Conservation (phyloP, 805 yeast species). For the Ogataea glucozyma region DNA sequence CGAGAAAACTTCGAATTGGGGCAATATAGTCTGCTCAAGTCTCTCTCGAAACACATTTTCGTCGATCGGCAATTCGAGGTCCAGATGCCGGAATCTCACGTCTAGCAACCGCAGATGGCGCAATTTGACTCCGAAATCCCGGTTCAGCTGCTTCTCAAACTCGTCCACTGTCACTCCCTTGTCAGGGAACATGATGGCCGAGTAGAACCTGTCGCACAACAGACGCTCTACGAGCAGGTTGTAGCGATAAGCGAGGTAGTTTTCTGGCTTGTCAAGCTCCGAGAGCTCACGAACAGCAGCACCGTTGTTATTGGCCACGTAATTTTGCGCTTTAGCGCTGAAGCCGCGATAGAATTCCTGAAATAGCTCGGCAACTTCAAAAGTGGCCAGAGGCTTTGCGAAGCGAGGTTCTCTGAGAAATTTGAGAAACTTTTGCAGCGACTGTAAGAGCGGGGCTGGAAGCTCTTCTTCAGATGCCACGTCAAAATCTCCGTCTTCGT, state of each 20-base stretch:
- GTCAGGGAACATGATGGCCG: constrained; percentile 35
- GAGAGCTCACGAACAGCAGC: too few relatives aligned
- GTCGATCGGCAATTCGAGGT: constrained; percentile 33
- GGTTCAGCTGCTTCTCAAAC: constrained; percentile 30
- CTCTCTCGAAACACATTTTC: constrained; percentile 23
- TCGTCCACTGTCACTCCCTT: constrained; percentile 34
- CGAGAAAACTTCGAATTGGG: constrained; percentile 34
- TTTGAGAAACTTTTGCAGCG: constrained; percentile 31
- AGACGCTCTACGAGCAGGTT: constrained; percentile 34
- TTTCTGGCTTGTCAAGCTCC: constrained; percentile 22
- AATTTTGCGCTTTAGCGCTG: constrained; percentile 22
- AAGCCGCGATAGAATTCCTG: constrained; percentile 36
- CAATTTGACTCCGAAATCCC: constrained; percentile 30
- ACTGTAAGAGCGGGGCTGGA: constrained; percentile 28
- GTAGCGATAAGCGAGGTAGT: constrained; percentile 25
- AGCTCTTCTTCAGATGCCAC: constrained; percentile 25
- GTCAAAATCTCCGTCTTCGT: constrained; percentile 19
- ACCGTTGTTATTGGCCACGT: too few relatives aligned
- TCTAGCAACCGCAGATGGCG: constrained; percentile 27
- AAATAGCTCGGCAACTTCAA: constrained; percentile 37
- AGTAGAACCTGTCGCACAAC: constrained; percentile 36
- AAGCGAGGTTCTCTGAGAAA: constrained; percentile 38
- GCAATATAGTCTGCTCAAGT: constrained; percentile 28
- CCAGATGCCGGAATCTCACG: constrained; percentile 29
- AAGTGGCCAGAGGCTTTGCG: constrained; percentile 36